Evolutionary conservation across 208 protist genomes (phyloP), one percentile per base, ranked within the genome.

Genomic region (Leishmania braziliensis): DNA sequence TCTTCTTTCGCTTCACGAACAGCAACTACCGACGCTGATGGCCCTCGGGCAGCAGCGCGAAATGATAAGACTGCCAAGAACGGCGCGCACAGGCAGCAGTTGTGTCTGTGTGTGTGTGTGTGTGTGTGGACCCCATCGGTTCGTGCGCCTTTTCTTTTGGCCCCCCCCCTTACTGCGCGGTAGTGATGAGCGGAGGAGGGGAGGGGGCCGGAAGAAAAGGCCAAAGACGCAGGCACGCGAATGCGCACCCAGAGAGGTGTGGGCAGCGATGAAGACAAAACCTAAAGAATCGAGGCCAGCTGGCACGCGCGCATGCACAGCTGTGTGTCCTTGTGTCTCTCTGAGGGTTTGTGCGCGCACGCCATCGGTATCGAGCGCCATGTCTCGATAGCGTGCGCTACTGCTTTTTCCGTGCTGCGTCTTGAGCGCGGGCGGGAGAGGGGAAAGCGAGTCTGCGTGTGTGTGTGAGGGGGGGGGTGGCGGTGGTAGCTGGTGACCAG

Each of bases 1-100:
- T 97, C 5, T 97, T 95, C 75, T 97, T 97, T 78, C 89, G 92
- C 60, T 95, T 97, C 70, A 91, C 92, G 12, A 96, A 96, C 79
- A 96, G 92, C 74, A 96, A 97, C 77, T 97, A 96, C 87, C 58
- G 93, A 3, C 91, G 93, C 46, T 95, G 82, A 87, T 16, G 6
- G 56, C 60, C n/a, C 12, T 36, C 60, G n/a, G 14, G 56, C 23
- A 26, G 56, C 56, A n/a, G 10, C 60, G 5, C 29, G 29, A 36
- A 12, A 20, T 10, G 18, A 5, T 6, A 36, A 36, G 60, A 36
- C 10, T n/a, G 29, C 18, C 1, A 66, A 36, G 10, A 63, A 36
- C 29, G 29, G 3, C 36, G 23, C 60, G 36, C 60, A 3, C 3
- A 36, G 4, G n/a, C 16, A n/a, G n/a, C 29, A 3, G 29, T 23